Conservation (phyloP, 2,329 filamentous ascomycete genomes). For the Whalleya microplaca region DNA sequence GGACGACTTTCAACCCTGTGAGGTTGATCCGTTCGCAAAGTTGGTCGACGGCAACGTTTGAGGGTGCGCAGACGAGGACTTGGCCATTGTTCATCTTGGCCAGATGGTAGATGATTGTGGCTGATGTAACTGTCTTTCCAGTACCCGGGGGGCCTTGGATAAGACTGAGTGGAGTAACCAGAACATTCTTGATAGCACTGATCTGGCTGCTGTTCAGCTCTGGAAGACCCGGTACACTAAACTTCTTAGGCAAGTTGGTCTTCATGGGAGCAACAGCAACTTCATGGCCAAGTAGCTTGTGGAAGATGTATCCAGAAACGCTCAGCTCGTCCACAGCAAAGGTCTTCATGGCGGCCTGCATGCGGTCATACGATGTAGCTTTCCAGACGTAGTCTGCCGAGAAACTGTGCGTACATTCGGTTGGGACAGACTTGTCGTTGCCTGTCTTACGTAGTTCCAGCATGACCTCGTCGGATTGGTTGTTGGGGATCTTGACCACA, state of each 20-base stretch:
- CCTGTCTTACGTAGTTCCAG: constrained; percentile 93
- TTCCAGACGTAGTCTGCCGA: constrained; percentile 99
- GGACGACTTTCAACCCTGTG: constrained; percentile 94
- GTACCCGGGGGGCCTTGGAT: constrained; percentile 97
- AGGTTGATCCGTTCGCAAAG: constrained; percentile 95
- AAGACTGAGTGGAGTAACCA: constrained; percentile 90
- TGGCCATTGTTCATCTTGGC: constrained; percentile 94
- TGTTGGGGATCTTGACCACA: constrained; percentile 99
- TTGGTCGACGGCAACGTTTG: constrained; percentile 97
- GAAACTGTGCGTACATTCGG: constrained; percentile 96
- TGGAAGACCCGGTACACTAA: constrained; percentile 90
- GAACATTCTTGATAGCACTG: constrained; percentile 91
- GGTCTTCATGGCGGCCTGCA: constrained; percentile 99
- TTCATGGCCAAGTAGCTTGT: constrained; percentile 92
- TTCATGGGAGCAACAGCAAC: constrained; percentile 95
- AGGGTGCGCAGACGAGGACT: constrained; percentile 94
- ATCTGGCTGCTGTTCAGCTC: constrained; percentile 96
- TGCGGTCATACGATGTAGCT: constrained; percentile 97
- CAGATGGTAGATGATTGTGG: constrained; percentile 97
- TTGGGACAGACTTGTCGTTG: constrained; percentile 94
- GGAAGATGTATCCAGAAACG: constrained; percentile 98
- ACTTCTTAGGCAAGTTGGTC: constrained; percentile 93
- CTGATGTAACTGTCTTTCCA: constrained; percentile 97
- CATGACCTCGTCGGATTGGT: constrained; percentile 96
- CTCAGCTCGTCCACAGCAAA: constrained; percentile 98